Evolutionary conservation across 1,284 basidiomycete species (phyloP).

Genomic region (Malassezia psittaci): DNA sequence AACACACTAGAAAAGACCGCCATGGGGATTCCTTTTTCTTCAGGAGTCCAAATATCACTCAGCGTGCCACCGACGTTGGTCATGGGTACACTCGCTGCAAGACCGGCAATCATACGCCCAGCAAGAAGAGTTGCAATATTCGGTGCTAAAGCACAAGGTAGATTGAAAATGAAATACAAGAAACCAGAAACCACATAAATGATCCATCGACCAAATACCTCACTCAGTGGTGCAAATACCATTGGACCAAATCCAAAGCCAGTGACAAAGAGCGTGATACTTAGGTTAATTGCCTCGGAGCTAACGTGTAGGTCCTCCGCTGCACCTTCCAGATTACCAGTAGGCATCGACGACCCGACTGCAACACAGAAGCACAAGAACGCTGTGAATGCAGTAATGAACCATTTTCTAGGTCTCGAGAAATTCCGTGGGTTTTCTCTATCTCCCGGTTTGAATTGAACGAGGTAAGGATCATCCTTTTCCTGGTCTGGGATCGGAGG

Average conservation of each 20-base stretch:
- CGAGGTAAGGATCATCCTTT: neutral
- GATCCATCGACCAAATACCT: conserved; percentile 53
- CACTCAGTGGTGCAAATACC: conserved; percentile 54
- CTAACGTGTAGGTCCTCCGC: neutral
- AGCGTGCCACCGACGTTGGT: conserved; percentile 52
- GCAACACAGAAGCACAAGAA: conserved; percentile 5
- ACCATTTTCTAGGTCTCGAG: neutral
- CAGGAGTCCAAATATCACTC: conserved; percentile 2
- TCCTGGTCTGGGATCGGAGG: neutral
- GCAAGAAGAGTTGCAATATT: conserved; percentile 59
- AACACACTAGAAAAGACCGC: conserved; percentile 44
- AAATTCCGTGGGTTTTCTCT: conserved; percentile 3
- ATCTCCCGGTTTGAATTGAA: neutral
- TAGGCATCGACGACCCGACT: conserved; percentile 7
- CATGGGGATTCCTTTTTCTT: conserved; percentile 55
- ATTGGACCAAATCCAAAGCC: conserved; percentile 49
- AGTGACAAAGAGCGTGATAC: conserved; percentile 59
- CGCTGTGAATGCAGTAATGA: conserved; percentile 4
- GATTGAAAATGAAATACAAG: conserved; percentile 52
- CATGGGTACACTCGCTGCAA: conserved; percentile 53
- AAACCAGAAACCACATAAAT: conserved; percentile 26
- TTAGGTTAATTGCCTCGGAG: conserved; percentile 59
- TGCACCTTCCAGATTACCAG: neutral
- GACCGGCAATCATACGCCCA: conserved; percentile 61
- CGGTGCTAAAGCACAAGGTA: conserved; percentile 58